Evolutionary conservation across 2,329 filamentous ascomycete species (phyloP), one percentile per base, ranked within the genome.

Genomic region (Diaporthe vexans): DNA sequence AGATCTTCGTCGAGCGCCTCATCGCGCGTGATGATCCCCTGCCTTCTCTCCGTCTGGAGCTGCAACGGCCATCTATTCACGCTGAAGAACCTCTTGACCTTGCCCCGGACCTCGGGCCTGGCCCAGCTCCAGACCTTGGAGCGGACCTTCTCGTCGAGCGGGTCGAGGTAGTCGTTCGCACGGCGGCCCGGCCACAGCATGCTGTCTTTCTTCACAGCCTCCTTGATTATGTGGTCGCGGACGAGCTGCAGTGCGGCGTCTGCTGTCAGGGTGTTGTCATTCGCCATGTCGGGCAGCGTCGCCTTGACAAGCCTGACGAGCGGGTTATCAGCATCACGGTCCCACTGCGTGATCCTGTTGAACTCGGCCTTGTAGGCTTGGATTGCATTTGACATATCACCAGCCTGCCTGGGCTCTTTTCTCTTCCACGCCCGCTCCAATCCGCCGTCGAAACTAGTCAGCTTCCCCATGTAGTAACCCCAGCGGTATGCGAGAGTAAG

Each of bases 41-140:
- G 80, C n/a, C 76, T 79, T 29, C 78, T 76, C 33, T 79, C 68
- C 9, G 75, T 79, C 76, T 88, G 85, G 70, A 85, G 78, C 35
- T 84, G 77, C 26, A 85, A 57, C 48, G 87, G 87, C 88, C 88
- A 90, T 52, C 86, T 83, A 77, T 85, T 81, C 58, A 89, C 79
- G 76, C 81, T 79, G 80, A 87, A 89, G 78, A 83, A 89, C 8
- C 78, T 76, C 59, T 76, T 78, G 69, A 77, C 65, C 56, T n/a
- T 33, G 15, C 79, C 79, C 21, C 77, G 77, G 10, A 80, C 78
- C 24, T 58, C 57, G 1, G 78, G 74, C 46, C 73, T 56, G 8
- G 81, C 83, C 81, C 82, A 84, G 76, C 82, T 81, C 84, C 84
- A 85, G 67, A 82, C 75, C 6, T 80, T 76, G 72, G 84, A 81